Evolutionary conservation across 192 early-diverging fungal genomes (phyloP), one percentile per base, ranked within the genome.

Genomic region (Coemansia sp.): DNA sequence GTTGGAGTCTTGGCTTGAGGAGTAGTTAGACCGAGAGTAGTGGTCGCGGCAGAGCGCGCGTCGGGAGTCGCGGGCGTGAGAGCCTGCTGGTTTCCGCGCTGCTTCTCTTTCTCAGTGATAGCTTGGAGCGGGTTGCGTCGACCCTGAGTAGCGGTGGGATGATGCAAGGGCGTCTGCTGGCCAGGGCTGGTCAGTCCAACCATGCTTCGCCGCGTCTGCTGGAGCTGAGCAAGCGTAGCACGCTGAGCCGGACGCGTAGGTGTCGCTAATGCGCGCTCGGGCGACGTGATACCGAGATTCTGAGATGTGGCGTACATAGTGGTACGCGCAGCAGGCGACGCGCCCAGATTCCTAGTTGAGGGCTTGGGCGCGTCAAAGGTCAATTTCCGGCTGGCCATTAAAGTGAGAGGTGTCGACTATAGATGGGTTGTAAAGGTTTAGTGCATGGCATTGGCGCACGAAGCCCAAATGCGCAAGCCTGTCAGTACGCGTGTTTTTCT

Each of bases 361-460:
- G 77, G 72, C 45, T 65, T 62, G 12, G 77, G 70, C 77, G 72
- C 72, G 77, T 79, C 69, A 68, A 79, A 79, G 6, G 72, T 79
- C 48, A 79, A 45, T 65, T 59, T 79, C 38, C 77, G 77, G 59
- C 77, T 79, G 7, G 77, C 63, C 77, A 79, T 79, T 35, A 23
- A 23, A 20, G 35, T 31, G 23, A 34, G 41, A 26, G 33, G 42
- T 62, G 61, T 35, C 34, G 42, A 16, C 61, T 55, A 55, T 14
- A 28, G n/a, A 28, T 55, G 52, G 16, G 31, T 33, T 6, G 14
- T 12, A 53, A 16, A 31, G 14, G 52, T 55, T 33, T 13, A 31
- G 52, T 14, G 52, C 52, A 55, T 31, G 52, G 52, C 52, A 55
- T 55, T 55, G 52, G 52, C 16, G 52, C 52, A 28, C 52, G 16